phyloP scores from a whole-genome alignment of 2,329 filamentous ascomycete species.

The Fusarium sp. region DNA sequence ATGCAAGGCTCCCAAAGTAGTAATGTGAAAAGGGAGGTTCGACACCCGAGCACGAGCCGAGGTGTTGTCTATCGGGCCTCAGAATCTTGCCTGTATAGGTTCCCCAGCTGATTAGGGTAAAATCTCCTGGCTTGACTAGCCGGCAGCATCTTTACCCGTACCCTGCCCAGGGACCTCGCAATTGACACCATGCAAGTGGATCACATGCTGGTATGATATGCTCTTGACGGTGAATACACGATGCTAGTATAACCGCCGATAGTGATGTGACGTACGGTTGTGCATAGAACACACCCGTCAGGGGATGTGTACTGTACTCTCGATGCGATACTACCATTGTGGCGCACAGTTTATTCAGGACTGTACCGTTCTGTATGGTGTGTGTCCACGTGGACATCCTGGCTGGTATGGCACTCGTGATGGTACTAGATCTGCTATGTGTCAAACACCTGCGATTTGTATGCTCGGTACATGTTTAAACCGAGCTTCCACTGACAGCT shows the following conservation, averaged over 20 bases:
- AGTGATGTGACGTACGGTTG: slow-evolving; percentile 10
- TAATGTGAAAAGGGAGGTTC: slow-evolving; percentile 32
- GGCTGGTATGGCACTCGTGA: neutral
- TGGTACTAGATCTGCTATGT: slow-evolving; percentile 15
- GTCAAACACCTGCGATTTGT: slow-evolving; percentile 1
- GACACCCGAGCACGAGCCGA: slow-evolving; percentile 38
- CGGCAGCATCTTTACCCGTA: slow-evolving; percentile 15
- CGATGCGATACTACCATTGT: neutral
- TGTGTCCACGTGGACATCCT: neutral
- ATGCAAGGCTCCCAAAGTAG: slow-evolving; percentile 43
- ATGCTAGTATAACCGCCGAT: slow-evolving; percentile 9
- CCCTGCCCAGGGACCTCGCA: slow-evolving; percentile 21
- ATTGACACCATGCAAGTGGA: slow-evolving; percentile 45
- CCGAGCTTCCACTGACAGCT: slow-evolving; percentile 2
- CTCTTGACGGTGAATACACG: slow-evolving; percentile 15
- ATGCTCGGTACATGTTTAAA: neutral
- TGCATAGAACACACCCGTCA: neutral
- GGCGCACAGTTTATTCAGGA: neutral
- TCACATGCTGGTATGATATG: slow-evolving; percentile 38
- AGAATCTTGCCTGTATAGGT: slow-evolving; percentile 2
- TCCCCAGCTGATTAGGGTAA: slow-evolving; percentile 3
- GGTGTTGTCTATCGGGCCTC: slow-evolving; percentile 22
- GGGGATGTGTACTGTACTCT: slow-evolving; percentile 3
- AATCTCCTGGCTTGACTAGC: slow-evolving; percentile 5
- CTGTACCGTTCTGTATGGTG: neutral